Conservation (phyloP, 2,329 filamentous ascomycete species). For the Cercospora berteroae region DNA sequence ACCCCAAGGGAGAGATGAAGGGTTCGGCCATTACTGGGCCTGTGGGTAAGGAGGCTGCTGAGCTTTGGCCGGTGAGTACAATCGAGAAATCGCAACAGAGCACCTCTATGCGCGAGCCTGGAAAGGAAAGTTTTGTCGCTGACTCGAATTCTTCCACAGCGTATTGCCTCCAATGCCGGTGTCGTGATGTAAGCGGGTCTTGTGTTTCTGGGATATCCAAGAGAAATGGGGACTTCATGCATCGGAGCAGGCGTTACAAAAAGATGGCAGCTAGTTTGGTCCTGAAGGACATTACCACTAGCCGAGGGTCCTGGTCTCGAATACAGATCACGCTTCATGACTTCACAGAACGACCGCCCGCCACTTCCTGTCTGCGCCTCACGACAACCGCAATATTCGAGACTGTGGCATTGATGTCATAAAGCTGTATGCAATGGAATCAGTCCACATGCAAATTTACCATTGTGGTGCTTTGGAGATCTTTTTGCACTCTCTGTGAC, state of each 20-base stretch:
- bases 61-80: slow-evolving; percentile 90
- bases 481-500: not conserved
- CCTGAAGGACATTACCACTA: slow-evolving; percentile 3
- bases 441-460: not conserved
- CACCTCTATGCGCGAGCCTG: no score
- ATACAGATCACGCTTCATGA: slow-evolving; percentile 20
- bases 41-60: slow-evolving; percentile 99
- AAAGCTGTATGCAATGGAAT: not conserved
- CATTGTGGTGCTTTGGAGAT: not conserved
- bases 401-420: not conserved
- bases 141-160: slow-evolving; percentile 52
- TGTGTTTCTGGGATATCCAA: slow-evolving; percentile 13
- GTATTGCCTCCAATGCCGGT: slow-evolving; percentile 99
- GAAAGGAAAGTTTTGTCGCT: not conserved
- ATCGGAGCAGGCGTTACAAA: slow-evolving; percentile 27
- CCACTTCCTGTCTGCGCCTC: not conserved
- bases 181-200: slow-evolving; percentile 85
- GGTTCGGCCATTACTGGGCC: slow-evolving; percentile 98
- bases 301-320: slow-evolving; percentile 14
- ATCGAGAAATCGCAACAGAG: slow-evolving; percentile 11
- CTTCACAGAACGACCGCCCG: not conserved
- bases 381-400: not conserved
- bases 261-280: slow-evolving; percentile 10
- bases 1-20: slow-evolving; percentile 99
- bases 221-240: slow-evolving; percentile 22